Conservation (phyloP, 768 basidiomycete genomes). For the Amanita rimosa region DNA sequence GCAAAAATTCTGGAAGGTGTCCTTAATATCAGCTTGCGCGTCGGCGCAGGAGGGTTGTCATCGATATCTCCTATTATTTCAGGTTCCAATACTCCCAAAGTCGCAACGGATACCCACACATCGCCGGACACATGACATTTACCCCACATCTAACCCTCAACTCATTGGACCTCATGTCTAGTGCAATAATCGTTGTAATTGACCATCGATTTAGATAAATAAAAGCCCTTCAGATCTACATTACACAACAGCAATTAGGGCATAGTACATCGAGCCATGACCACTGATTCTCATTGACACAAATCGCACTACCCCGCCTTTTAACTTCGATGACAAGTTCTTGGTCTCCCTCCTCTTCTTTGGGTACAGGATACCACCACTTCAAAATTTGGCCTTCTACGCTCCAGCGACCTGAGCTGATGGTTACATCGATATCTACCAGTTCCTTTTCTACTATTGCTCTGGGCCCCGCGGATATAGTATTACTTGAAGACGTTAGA, state of each 20-base stretch:
- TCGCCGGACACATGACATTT: background rate
- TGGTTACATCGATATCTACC: constrained; percentile 33
- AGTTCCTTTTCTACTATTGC: constrained; percentile 14
- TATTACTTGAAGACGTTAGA: constrained; percentile 3
- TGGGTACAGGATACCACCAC: constrained; percentile 44
- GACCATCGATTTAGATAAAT: background rate
- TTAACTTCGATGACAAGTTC: constrained; percentile 24
- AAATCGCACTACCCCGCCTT: constrained; percentile 19
- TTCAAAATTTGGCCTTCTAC: constrained; percentile 36
- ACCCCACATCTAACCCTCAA: background rate
- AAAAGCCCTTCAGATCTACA: background rate
- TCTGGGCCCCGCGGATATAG: constrained; percentile 11
- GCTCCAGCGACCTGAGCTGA: constrained; percentile 29
- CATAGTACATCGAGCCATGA: constrained; percentile 2
- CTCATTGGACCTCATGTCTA: background rate
- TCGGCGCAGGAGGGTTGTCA: constrained; percentile 47
- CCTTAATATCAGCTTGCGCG: constrained; percentile 54
- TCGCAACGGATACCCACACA: background rate
- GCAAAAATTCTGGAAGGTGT: constrained; percentile 51
- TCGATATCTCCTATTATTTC: constrained; percentile 23
- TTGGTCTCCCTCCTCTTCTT: constrained; percentile 16
- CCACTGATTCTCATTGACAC: background rate
- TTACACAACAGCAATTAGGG: constrained; percentile 1
- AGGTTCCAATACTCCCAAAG: background rate
- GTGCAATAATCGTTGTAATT: background rate